phyloP scores from a whole-genome alignment of 768 basidiomycete species.

The Auricularia auricula-judae region DNA sequence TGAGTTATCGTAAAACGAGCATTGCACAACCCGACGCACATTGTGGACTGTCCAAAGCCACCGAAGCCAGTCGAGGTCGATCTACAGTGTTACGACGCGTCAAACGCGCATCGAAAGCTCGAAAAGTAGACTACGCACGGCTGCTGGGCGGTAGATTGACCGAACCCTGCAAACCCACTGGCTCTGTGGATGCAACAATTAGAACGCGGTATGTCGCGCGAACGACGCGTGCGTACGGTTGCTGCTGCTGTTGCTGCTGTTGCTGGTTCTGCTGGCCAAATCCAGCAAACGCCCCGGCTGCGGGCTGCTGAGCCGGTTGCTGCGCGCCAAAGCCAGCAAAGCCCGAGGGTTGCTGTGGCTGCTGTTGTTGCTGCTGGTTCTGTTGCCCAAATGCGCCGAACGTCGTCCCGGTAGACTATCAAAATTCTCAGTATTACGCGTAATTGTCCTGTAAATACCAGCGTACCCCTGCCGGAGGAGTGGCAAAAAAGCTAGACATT shows the following conservation, averaged over 20 bases:
- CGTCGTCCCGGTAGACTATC: background rate
- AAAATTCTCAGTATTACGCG: background rate
- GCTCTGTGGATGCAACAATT: background rate
- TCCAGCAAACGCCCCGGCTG: background rate
- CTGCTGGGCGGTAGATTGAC: background rate
- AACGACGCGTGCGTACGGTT: background rate
- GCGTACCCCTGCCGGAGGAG: background rate
- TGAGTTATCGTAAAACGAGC: background rate
- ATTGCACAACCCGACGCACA: background rate
- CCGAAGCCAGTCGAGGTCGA: background rate
- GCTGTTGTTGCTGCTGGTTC: background rate
- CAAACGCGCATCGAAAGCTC: too few relatives aligned
- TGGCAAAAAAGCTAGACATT: background rate
- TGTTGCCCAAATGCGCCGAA: background rate
- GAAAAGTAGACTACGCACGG: too few relatives aligned
- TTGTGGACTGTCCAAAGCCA: background rate
- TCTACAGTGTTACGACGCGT: background rate
- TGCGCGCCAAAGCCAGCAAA: background rate
- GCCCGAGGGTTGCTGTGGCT: background rate
- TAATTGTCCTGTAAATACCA: background rate
- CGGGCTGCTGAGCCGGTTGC: background rate
- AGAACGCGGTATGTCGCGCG: background rate
- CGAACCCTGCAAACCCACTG: background rate
- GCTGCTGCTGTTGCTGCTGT: background rate
- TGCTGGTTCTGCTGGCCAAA: background rate